A percentile compares a stretch with the other conserved stretches of the same genome.
Evolutionary conservation across 345 rosid genomes (phyloP).

Genomic region (Pugionium cornutum): DNA sequence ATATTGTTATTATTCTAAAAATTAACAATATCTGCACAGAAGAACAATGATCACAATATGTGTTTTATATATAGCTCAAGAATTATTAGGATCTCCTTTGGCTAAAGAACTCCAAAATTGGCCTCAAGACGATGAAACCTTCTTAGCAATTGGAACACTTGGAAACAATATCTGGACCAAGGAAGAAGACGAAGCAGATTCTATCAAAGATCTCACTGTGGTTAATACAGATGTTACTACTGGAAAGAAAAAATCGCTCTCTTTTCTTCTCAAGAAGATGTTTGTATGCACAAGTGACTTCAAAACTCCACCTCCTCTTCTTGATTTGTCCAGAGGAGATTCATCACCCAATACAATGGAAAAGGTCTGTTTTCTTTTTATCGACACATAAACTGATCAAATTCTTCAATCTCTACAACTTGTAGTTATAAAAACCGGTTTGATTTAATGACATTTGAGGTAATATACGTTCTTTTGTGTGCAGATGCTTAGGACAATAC

Average conservation of each 20-base stretch:
- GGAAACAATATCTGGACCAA: conserved; percentile 50
- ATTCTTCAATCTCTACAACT: background rate
- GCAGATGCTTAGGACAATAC: conserved; percentile 62
- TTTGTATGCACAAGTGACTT: conserved; percentile 65
- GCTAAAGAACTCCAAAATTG: conserved; percentile 64
- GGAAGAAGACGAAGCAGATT: conserved; percentile 31
- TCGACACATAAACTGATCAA: conserved; percentile 11
- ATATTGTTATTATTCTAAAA: background rate
- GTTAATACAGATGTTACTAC: conserved; percentile 29
- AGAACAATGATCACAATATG: conserved; percentile 33
- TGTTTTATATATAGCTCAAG: conserved; percentile 29
- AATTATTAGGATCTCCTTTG: conserved; percentile 35
- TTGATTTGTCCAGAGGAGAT: conserved; percentile 46
- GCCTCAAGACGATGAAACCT: conserved; percentile 52
- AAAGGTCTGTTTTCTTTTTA: conserved; percentile 49
- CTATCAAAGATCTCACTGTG: conserved; percentile 33
- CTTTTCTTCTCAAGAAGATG: conserved; percentile 70
- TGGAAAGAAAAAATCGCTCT: conserved; percentile 50
- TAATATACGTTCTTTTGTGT: background rate
- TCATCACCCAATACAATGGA: conserved; percentile 61
- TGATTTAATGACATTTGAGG: no score
- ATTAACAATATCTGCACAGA: background rate
- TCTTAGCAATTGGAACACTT: conserved; percentile 76
- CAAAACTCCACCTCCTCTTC: conserved; percentile 47
- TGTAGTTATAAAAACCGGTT: no score